Evolutionary conservation across 257 asterid species (phyloP), one percentile per base, ranked within the genome.

Genomic region (Lithospermum erythrorhizon): DNA sequence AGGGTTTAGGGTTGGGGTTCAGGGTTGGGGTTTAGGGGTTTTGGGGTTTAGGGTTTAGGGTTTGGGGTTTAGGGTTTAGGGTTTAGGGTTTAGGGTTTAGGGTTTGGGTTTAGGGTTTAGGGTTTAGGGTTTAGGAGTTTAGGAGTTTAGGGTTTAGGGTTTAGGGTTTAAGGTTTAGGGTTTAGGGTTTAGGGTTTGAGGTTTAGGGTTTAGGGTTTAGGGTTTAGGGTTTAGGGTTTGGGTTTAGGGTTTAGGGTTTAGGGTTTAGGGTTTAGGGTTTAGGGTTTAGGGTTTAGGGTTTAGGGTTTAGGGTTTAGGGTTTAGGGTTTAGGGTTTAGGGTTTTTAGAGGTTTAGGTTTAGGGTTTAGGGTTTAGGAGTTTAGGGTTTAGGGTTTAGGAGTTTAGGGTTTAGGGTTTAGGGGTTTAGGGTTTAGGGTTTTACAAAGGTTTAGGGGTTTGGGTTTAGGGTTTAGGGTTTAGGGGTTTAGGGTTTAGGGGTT

Each of bases 191-290:
- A 24, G 27, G 27, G 27, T 24, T 24, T 24, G 4, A 4, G 27
- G 27, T 24, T 24, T 24, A 24, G 70, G 75, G 75, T 70, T 70
- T 59, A 52, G 75, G 75, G 66, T 70, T 70, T 58, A 57, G 74
- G 73, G 69, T 62, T 69, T 32, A 51, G 64, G 70, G 65, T 57
- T 70, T 58, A 59, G 70, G 74, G 69, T 64, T 70, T 22, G 29
- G 65, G 74, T 70, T 70, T 58, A 57, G 74, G 73, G 69, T 62
- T 69, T 32, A 51, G 64, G 70, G 65, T 57, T 70, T 58, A 59
- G 70, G 74, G 69, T 64, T 70, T 22, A 51, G 65, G 70, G 60
- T 63, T 63, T 21, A 58, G 65, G 65, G 61, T 63, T 63, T 58
- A 59, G 70, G 74, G 61, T 63, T 70, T 52, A 58, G 65, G 67